These are phyloP conservation scores for Solanum hybrid DNA, from an alignment of 305 asterid species.

Conservation along the genomic window DNA sequence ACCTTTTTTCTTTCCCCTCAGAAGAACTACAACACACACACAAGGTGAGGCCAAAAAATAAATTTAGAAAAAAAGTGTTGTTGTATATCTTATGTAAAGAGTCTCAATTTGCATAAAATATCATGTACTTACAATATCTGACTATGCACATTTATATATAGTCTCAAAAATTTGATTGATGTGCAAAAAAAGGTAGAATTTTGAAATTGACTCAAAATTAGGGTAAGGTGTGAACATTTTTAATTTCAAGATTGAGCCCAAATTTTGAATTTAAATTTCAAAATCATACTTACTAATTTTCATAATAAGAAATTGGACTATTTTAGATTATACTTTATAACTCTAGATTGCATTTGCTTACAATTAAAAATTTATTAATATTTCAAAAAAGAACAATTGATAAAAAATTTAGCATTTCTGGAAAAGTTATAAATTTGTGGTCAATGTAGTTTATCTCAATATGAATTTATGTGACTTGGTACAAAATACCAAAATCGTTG, in stretches of 20 bases:
- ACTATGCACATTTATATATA: background rate
- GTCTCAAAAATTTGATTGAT: background rate
- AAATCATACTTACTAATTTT: background rate
- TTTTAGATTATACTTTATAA: background rate
- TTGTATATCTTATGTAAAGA: background rate
- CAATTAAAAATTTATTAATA: background rate
- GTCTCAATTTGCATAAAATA: background rate
- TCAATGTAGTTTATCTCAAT: background rate
- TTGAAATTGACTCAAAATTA: background rate
- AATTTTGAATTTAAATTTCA: background rate
- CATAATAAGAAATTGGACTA: background rate
- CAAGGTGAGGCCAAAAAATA: background rate
- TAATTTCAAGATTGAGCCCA: background rate
- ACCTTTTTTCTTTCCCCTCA: background rate
- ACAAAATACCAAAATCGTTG: background rate
- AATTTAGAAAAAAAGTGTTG: background rate
- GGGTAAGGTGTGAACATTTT: background rate
- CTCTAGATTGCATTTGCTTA: background rate
- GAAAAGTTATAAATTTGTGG: background rate
- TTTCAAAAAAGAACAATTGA: background rate
- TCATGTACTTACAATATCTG: background rate
- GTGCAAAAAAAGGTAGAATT: background rate
- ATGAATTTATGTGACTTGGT: background rate
- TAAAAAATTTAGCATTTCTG: background rate
- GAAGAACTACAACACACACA: background rate